A percentile compares a stretch with the other conserved stretches of the same genome.
phyloP scores from a whole-genome alignment of 805 yeast genomes.

The Komagataella pastoris region DNA sequence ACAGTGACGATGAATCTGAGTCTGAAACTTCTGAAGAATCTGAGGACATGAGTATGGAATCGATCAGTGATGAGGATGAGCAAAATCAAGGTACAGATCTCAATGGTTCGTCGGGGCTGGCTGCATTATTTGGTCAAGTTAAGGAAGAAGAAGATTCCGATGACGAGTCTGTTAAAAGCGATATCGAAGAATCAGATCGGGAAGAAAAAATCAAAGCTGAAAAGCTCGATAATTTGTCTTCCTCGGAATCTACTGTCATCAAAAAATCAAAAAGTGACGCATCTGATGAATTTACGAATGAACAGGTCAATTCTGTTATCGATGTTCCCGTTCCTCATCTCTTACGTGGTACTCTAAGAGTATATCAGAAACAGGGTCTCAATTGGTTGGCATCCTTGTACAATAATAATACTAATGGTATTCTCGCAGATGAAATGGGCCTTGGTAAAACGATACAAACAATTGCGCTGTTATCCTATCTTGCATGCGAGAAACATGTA shows the following conservation, averaged over 20 bases:
- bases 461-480: conserved; percentile 68
- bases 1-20: conserved; percentile 8
- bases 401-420: conserved; percentile 89
- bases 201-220: conserved; percentile 7
- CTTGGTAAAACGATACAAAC: conserved; percentile 96
- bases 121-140: conserved; percentile 21
- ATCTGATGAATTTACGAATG: conserved; percentile 17
- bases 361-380: conserved; percentile 89
- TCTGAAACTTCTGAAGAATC: conserved; percentile 6
- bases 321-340: conserved; percentile 73
- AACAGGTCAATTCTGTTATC: conserved; percentile 28
- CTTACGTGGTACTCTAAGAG: conserved; percentile 72
- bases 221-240: conserved; percentile 17
- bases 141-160: conserved; percentile 16
- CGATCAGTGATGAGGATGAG: conserved; percentile 9
- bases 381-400: conserved; percentile 95
- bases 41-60: conserved; percentile 8
- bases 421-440: conserved; percentile 98
- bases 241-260: conserved; percentile 18
- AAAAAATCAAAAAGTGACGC: conserved; percentile 6
- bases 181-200: conserved; percentile 11
- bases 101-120: conserved; percentile 12
- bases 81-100: conserved; percentile 6
- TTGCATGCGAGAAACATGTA: conserved; percentile 84
- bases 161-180: conserved; percentile 22